A percentile compares a stretch with the other conserved stretches of the same genome.
These are phyloP conservation scores for Suhomyces guaymorum DNA, from an alignment of 1,139 yeast species.

Conservation along the genomic window DNA sequence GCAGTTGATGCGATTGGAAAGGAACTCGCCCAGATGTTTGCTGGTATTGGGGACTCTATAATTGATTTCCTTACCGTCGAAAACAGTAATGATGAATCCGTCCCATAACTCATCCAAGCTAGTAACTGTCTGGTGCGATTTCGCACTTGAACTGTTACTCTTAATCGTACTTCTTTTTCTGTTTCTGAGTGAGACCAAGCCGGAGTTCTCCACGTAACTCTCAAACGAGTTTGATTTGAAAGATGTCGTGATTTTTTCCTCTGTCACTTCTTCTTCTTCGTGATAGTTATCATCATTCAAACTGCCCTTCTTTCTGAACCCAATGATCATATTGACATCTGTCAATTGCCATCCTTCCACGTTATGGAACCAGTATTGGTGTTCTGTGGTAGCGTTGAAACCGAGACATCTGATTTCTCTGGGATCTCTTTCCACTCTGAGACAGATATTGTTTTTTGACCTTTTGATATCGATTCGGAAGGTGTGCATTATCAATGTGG, in stretches of 20 bases:
- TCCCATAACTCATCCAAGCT: conserved; percentile 56
- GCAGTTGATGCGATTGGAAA: conserved; percentile 47
- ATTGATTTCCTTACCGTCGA: conserved; percentile 59
- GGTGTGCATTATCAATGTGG: conserved; percentile 69
- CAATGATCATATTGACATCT: conserved; percentile 74
- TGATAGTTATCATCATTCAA: conserved; percentile 16
- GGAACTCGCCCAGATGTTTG: conserved; percentile 9
- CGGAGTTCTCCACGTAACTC: conserved; percentile 22
- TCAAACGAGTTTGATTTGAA: conserved; percentile 13
- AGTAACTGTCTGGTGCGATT: too few species aligned
- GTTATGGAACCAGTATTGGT: conserved; percentile 63
- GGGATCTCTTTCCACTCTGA: conserved; percentile 89
- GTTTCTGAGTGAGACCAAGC: conserved; percentile 26
- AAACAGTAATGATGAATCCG: conserved; percentile 71
- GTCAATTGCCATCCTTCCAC: conserved; percentile 79
- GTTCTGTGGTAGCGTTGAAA: conserved; percentile 71
- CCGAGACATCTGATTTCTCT: conserved; percentile 89
- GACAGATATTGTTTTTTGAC: conserved; percentile 77
- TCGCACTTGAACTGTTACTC: too few species aligned
- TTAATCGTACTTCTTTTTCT: too few species aligned
- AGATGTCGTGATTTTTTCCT: conserved; percentile 9
- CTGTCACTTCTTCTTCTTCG: conserved; percentile 13
- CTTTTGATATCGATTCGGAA: conserved; percentile 64
- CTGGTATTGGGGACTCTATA: conserved; percentile 57
- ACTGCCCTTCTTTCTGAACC: conserved; percentile 53